A percentile compares a stretch with the other conserved stretches of the same genome.
phyloP scores from a whole-genome alignment of 23 red algal species.

The Gracilariopsis chorda region DNA sequence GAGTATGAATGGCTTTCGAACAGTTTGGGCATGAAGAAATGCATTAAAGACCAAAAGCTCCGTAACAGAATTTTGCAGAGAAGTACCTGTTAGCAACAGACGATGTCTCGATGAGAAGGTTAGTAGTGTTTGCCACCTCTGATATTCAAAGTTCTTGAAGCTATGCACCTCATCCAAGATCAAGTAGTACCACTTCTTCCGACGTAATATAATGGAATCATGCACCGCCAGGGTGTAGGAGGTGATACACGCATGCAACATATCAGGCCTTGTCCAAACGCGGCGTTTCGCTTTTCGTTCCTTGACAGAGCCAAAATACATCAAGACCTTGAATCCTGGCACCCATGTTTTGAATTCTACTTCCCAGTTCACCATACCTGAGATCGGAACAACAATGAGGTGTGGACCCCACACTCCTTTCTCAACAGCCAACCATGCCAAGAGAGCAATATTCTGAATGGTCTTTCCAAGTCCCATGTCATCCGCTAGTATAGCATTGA shows the following conservation, averaged over 20 bases:
- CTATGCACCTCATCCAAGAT: slow-evolving; percentile 98
- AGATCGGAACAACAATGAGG: slow-evolving; percentile 92
- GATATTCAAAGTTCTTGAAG: slow-evolving; percentile 97
- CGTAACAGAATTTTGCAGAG: slow-evolving; percentile 94
- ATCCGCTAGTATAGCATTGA: slow-evolving; percentile 98
- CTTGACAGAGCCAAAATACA: slow-evolving; percentile 77
- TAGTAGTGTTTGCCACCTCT: slow-evolving; percentile 87
- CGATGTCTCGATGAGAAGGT: slow-evolving; percentile 76
- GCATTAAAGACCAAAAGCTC: slow-evolving; percentile 96
- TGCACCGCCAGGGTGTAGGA: slow-evolving; percentile 88
- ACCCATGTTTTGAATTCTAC: slow-evolving; percentile 94
- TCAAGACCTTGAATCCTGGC: slow-evolving; percentile 82
- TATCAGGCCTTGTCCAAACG: slow-evolving; percentile 83
- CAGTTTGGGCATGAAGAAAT: slow-evolving; percentile 96
- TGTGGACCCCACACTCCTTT: slow-evolving; percentile 86
- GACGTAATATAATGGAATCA: slow-evolving; percentile 59
- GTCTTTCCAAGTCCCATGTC: slow-evolving; percentile 99
- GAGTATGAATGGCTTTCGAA: slow-evolving; percentile 83
- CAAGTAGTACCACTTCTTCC: slow-evolving; percentile 90
- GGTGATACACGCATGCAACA: slow-evolving; percentile 89
- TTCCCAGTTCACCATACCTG: slow-evolving; percentile 96
- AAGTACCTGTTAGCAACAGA: slow-evolving; percentile 92
- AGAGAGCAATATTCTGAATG: slow-evolving; percentile 89
- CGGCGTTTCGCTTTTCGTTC: slow-evolving; percentile 75
- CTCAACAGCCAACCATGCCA: slow-evolving; percentile 79